These are phyloP conservation scores for Heterobasidion annosum DNA, from an alignment of 1,284 basidiomycete genomes.

Conservation along the genomic window DNA sequence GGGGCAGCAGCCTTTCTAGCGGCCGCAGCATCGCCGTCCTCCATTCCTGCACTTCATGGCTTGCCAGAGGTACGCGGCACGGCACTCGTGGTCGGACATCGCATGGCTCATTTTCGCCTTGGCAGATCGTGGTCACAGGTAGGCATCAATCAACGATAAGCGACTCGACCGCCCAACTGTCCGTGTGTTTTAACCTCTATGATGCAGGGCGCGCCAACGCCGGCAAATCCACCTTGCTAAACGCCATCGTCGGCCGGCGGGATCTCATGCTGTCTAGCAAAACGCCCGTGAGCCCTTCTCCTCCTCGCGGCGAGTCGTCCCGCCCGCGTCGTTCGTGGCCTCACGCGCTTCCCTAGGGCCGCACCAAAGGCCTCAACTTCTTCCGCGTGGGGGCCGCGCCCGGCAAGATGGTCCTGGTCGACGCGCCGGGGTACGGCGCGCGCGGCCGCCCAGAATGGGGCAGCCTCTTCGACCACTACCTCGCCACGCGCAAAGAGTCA, in stretches of 20 bases:
- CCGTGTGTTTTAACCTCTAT: neutral
- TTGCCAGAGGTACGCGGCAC: constrained; percentile 37
- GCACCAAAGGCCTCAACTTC: constrained; percentile 62
- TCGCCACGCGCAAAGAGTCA: constrained; percentile 44
- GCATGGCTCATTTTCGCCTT: constrained; percentile 24
- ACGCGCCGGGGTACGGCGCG: constrained; percentile 71
- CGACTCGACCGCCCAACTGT: neutral
- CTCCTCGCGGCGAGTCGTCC: neutral
- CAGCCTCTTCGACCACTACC: constrained; percentile 51
- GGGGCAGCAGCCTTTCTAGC: constrained; percentile 35
- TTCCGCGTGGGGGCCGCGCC: constrained; percentile 50
- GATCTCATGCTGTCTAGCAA: constrained; percentile 54
- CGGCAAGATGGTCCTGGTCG: constrained; percentile 57
- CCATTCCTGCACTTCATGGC: constrained; percentile 34
- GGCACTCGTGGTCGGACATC: neutral
- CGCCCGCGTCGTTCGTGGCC: neutral
- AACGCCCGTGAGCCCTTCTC: constrained; percentile 42
- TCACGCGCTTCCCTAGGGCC: constrained; percentile 35
- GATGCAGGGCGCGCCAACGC: constrained; percentile 44
- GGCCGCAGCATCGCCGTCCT: constrained; percentile 26
- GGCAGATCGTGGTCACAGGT: constrained; percentile 25
- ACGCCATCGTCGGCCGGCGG: constrained; percentile 52
- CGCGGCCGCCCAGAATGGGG: constrained; percentile 71
- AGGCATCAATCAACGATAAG: neutral
- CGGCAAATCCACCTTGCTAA: constrained; percentile 67